A percentile compares a stretch with the other conserved stretches of the same genome.
phyloP scores from a whole-genome alignment of 768 basidiomycete species.

The Mycena latifolia region DNA sequence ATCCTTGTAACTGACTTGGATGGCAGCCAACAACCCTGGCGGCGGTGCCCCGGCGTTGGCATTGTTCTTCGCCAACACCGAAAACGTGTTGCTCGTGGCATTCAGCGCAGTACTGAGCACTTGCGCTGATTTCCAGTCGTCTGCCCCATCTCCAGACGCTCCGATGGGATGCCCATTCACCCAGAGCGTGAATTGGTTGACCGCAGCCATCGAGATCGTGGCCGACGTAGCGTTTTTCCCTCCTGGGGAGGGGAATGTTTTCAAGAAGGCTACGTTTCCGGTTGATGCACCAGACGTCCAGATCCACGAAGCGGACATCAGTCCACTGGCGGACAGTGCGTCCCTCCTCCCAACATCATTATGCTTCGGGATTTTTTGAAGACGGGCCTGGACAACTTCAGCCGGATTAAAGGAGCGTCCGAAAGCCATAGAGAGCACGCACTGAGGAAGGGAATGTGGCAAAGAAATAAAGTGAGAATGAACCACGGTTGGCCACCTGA shows the following conservation, averaged over 20 bases:
- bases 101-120: neutral
- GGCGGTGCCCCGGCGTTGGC: neutral
- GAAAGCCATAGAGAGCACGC: neutral
- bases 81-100: neutral
- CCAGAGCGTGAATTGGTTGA: slow-evolving; percentile 20
- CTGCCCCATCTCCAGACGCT: slow-evolving; percentile 6
- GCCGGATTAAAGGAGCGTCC: neutral
- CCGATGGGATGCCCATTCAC: slow-evolving; percentile 17
- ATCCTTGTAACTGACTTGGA: neutral
- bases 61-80: neutral
- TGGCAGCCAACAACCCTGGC: neutral
- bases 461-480: no score
- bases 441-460: no score
- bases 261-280: slow-evolving; percentile 15
- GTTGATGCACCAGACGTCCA: slow-evolving; percentile 8
- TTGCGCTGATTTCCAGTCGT: neutral
- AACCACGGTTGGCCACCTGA: no score
- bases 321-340: slow-evolving; percentile 3
- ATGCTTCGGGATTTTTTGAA: neutral
- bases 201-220: slow-evolving; percentile 9
- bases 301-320: slow-evolving; percentile 18
- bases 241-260: neutral
- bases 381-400: no score
- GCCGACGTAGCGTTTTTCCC: slow-evolving; percentile 2
- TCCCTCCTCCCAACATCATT: neutral